A percentile compares a stretch with the other conserved stretches of the same genome.
Evolutionary conservation across 2,329 filamentous ascomycete species (phyloP).

Genomic region (Raffaelea deltoideospora): DNA sequence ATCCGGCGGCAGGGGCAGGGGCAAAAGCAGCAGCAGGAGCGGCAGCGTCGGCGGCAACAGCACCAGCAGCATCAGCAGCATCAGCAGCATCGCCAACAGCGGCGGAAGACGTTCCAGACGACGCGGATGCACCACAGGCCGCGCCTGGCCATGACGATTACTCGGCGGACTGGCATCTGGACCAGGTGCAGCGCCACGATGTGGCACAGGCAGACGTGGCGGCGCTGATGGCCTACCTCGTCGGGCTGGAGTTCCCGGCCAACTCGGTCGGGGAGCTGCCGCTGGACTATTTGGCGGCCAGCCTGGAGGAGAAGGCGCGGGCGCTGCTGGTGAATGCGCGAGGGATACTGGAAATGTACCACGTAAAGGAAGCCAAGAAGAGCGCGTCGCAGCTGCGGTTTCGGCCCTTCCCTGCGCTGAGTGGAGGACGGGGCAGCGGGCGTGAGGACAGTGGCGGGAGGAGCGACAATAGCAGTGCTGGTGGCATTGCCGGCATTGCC

Average conservation of each 20-base stretch:
- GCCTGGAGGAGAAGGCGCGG: constrained; percentile 61
- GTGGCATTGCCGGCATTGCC: constrained; percentile 24
- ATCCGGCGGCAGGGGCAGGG: constrained; percentile 18
- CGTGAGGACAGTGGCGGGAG: no score
- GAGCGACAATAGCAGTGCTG: constrained; percentile 1
- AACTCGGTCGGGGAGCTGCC: constrained; percentile 94
- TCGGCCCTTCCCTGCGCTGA: constrained; percentile 57
- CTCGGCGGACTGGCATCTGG: constrained; percentile 75
- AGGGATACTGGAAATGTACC: constrained; percentile 89
- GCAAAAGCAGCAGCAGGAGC: neutral
- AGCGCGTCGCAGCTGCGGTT: constrained; percentile 61
- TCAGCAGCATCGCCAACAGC: no score
- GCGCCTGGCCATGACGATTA: constrained; percentile 83
- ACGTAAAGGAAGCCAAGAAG: constrained; percentile 81
- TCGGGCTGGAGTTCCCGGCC: constrained; percentile 77
- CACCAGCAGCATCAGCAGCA: no score
- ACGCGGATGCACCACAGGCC: constrained; percentile 14
- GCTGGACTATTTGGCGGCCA: constrained; percentile 62
- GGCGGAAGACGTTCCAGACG: neutral
- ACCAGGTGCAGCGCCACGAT: constrained; percentile 72
- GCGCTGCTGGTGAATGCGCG: constrained; percentile 73
- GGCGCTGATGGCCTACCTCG: constrained; percentile 86
- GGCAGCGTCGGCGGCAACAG: no score
- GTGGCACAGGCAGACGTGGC: constrained; percentile 90
- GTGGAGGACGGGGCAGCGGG: constrained; percentile 26